Evolutionary conservation across 129 eudicot genomes (phyloP).

Genomic region (Oenanthe sinensis): DNA sequence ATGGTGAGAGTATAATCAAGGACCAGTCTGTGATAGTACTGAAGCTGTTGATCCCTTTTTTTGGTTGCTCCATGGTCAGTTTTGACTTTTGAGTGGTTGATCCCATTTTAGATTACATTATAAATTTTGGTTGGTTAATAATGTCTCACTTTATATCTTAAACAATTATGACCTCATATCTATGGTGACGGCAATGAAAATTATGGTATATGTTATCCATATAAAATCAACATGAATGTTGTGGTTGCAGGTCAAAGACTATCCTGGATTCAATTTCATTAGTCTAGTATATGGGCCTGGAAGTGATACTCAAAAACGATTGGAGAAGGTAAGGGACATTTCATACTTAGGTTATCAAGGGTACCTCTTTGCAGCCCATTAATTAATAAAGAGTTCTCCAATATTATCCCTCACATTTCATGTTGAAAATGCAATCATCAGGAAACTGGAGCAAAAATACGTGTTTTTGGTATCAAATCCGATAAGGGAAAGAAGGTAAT

Average conservation of each 20-base stretch:
- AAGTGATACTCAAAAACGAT: constrained; percentile 64
- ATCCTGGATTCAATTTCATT: constrained; percentile 66
- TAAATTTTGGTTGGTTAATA: neutral
- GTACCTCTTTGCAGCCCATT: neutral
- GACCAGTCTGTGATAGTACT: neutral
- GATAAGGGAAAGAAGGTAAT: constrained; percentile 56
- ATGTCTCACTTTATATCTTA: neutral
- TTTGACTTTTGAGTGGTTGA: neutral
- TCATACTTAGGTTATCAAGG: neutral
- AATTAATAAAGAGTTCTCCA: neutral
- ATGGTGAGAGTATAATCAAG: neutral
- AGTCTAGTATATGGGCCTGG: constrained; percentile 59
- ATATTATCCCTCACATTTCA: neutral
- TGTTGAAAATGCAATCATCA: constrained; percentile 20
- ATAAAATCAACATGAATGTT: neutral
- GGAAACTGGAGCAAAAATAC: constrained; percentile 95
- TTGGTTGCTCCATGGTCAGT: neutral
- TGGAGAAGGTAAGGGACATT: constrained; percentile 63
- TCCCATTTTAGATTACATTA: neutral
- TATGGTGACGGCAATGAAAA: neutral
- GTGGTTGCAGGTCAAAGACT: constrained; percentile 51
- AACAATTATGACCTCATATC: neutral
- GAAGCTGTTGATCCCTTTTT: neutral
- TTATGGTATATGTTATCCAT: neutral
- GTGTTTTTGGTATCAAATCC: constrained; percentile 65